These are phyloP conservation scores for Phyllosticta citribraziliensis DNA, from an alignment of 2,329 filamentous ascomycete species.

Conservation along the genomic window DNA sequence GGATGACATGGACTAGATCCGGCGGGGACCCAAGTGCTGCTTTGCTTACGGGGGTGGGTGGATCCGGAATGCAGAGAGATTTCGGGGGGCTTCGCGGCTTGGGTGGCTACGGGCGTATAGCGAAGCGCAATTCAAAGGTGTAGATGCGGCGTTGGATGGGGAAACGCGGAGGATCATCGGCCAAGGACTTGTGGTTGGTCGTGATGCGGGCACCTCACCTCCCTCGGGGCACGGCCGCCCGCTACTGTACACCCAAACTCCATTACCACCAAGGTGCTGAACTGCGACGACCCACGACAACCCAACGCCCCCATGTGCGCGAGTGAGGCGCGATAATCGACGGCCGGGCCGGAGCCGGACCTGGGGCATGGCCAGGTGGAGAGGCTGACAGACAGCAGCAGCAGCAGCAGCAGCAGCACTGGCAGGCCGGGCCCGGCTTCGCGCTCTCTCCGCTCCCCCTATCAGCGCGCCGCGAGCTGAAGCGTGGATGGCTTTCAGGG, in stretches of 20 bases:
- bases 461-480: conserved; percentile 4
- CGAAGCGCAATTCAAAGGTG: not conserved
- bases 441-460: conserved; percentile 1
- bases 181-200: not conserved
- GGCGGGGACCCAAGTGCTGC: not conserved
- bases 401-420: not conserved
- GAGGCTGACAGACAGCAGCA: not conserved
- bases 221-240: no score
- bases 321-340: not conserved
- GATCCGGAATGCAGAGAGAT: not conserved
- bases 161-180: not conserved
- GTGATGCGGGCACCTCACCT: not conserved
- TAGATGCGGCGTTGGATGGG: not conserved
- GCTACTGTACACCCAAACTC: no score
- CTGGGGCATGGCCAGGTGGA: not conserved
- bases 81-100: not conserved
- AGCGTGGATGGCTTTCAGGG: not conserved
- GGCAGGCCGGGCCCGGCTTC: conserved; percentile 4
- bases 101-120: not conserved
- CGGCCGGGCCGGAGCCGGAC: conserved; percentile 1
- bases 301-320: not conserved
- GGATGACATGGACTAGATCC: not conserved
- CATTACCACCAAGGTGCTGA: not conserved
- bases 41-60: not conserved
- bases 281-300: not conserved